These are phyloP conservation scores for Phlyctochytrium arcticum DNA, from an alignment of 192 early-diverging fungal genomes.

Conservation along the genomic window DNA sequence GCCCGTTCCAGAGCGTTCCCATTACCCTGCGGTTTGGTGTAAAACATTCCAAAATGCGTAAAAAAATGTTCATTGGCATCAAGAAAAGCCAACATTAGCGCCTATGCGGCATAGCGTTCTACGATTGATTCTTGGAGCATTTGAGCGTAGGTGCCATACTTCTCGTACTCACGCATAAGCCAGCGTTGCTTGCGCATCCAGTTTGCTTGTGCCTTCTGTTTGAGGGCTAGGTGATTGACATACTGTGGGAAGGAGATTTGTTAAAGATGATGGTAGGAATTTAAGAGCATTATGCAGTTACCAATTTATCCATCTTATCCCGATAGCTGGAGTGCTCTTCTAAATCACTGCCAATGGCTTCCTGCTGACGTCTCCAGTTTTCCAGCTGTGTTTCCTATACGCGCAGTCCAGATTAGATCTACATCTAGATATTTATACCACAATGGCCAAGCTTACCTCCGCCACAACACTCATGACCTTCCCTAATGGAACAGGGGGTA, in stretches of 20 bases:
- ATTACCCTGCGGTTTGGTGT: no score
- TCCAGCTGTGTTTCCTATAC: constrained; percentile 34
- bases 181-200: constrained; percentile 43
- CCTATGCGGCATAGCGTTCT: not conserved
- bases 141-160: constrained; percentile 38
- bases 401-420: not conserved
- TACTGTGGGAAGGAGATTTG: constrained; percentile 18
- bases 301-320: constrained; percentile 32
- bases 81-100: no score
- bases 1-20: no score
- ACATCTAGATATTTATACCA: not conserved
- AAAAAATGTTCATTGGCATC: no score
- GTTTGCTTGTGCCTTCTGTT: constrained; percentile 37
- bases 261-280: not conserved
- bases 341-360: constrained; percentile 29
- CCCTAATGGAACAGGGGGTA: constrained; percentile 20
- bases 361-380: constrained; percentile 32
- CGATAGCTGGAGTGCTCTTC: constrained; percentile 37
- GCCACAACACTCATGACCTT: constrained; percentile 28
- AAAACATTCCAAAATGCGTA: no score
- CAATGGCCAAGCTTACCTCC: constrained; percentile 23
- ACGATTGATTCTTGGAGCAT: constrained; percentile 12
- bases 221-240: constrained; percentile 14
- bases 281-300: constrained; percentile 7
- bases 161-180: constrained; percentile 39